Conservation (phyloP, 1,139 yeast genomes). For the Lodderomyces orthopsilosis region DNA sequence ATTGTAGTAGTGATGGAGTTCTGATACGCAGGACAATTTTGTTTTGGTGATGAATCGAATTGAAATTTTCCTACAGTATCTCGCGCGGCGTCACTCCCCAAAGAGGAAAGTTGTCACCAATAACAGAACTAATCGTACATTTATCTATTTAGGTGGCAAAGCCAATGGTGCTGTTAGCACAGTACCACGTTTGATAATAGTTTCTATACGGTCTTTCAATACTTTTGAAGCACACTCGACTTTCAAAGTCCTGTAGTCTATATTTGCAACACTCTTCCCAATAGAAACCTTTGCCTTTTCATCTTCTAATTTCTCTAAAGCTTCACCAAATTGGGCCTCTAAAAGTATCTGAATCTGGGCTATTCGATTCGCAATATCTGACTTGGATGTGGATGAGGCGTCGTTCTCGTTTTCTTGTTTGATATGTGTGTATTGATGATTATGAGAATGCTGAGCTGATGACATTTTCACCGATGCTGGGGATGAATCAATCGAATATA, state of each 20-base stretch:
- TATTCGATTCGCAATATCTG: slow-evolving; percentile 47
- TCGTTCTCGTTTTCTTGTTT: slow-evolving; percentile 5
- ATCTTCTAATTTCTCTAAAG: slow-evolving; percentile 45
- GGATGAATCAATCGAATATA: slow-evolving; percentile 88
- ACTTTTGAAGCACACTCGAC: slow-evolving; percentile 81
- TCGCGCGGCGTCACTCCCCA: no score
- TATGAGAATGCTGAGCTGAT: slow-evolving; percentile 54
- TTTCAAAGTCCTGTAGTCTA: slow-evolving; percentile 59
- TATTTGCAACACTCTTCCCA: slow-evolving; percentile 71
- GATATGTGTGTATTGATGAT: slow-evolving; percentile 23
- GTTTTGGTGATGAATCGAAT: no score
- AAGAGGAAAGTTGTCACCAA: no score
- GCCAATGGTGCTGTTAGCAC: slow-evolving; percentile 78
- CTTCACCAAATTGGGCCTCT: slow-evolving; percentile 84
- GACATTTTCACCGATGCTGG: slow-evolving; percentile 92
- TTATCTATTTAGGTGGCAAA: slow-evolving; percentile 5
- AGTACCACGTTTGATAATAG: slow-evolving; percentile 73
- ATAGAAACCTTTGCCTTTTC: slow-evolving; percentile 56
- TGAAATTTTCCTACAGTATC: no score
- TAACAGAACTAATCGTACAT: no score
- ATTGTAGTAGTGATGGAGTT: no score
- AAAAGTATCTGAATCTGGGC: slow-evolving; percentile 63
- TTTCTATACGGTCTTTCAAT: slow-evolving; percentile 77
- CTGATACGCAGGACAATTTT: no score
- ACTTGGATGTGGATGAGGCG: neutral